Evolutionary conservation across 305 asterid species (phyloP).

Genomic region (Salvia sclarea): DNA sequence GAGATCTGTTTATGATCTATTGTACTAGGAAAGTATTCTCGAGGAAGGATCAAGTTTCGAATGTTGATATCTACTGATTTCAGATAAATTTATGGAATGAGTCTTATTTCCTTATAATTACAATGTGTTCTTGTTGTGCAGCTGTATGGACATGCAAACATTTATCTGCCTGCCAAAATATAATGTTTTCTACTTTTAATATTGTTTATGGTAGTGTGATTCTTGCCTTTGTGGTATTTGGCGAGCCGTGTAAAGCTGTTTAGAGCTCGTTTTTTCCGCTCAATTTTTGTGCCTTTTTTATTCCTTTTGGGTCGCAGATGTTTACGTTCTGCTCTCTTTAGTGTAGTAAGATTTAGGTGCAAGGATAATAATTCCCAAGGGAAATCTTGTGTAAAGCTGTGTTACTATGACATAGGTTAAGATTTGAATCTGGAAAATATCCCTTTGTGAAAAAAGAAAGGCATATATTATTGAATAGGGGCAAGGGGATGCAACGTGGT

Average conservation of each 20-base stretch:
- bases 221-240: background rate
- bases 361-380: no score
- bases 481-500: no score
- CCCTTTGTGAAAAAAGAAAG: no score
- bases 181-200: background rate
- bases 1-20: background rate
- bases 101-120: background rate
- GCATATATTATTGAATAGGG: no score
- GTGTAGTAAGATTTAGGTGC: no score
- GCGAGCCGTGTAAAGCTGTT: background rate
- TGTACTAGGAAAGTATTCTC: conserved; percentile 3
- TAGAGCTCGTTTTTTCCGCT: background rate
- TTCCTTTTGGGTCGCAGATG: no score
- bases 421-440: no score
- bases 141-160: background rate
- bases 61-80: background rate
- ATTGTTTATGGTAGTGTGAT: background rate
- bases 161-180: background rate
- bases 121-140: background rate
- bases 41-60: background rate
- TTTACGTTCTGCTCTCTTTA: no score
- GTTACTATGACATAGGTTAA: no score
- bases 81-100: background rate
- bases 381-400: no score
- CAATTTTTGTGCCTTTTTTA: background rate